Evolutionary conservation across 306 rosid species (phyloP).

Genomic region (Rosa persica): DNA sequence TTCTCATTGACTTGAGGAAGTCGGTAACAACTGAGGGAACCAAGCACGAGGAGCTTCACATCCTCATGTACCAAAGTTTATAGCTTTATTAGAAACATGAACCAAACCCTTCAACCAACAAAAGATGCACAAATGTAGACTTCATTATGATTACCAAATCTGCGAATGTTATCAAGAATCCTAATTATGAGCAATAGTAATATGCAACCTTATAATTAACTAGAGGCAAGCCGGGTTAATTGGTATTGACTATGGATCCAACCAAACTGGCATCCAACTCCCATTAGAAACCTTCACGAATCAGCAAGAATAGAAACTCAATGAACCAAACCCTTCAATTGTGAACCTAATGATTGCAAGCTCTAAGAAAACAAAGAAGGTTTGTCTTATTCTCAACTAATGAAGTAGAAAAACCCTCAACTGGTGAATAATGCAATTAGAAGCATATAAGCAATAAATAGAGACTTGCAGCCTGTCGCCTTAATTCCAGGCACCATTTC

Average conservation of each 20-base stretch:
- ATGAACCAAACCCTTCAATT: constrained; percentile 14
- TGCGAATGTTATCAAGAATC: not conserved
- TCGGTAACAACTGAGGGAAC: not conserved
- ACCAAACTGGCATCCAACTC: not conserved
- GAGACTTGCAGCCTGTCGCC: not conserved
- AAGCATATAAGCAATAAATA: not conserved
- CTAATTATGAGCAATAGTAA: not conserved
- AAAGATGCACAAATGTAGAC: constrained; percentile 4
- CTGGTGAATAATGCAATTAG: constrained; percentile 11
- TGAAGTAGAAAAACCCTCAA: constrained; percentile 6
- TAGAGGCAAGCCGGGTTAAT: no score
- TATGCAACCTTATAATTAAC: constrained; percentile 10
- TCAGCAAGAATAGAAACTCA: constrained; percentile 21
- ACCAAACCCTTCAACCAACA: constrained; percentile 2
- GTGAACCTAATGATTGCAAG: constrained; percentile 24
- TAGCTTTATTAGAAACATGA: not conserved
- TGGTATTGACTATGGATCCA: not conserved
- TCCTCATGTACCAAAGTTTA: not conserved
- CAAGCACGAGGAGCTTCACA: not conserved
- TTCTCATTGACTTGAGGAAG: not conserved
- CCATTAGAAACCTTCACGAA: constrained; percentile 13
- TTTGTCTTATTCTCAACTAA: not conserved
- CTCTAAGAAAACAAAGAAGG: constrained; percentile 26
- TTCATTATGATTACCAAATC: constrained; percentile 7
- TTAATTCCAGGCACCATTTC: constrained; percentile 16